Conservation (phyloP, 2,329 filamentous ascomycete species). For the Xylariaceae sp. region DNA sequence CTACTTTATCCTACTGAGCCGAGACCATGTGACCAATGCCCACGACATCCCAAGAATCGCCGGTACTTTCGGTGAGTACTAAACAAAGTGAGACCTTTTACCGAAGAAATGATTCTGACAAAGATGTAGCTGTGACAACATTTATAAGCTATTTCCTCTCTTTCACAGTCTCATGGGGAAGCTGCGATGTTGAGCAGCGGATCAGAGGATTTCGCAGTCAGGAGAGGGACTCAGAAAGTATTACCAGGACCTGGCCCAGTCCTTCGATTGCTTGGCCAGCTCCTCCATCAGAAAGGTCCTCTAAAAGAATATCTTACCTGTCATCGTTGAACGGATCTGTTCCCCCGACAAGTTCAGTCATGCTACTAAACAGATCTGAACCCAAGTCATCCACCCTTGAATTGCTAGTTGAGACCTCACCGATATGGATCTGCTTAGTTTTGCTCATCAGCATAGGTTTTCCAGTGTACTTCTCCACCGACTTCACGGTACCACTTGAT, state of each 20-base stretch:
- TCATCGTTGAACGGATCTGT: constrained; percentile 17
- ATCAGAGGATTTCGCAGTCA: constrained; percentile 16
- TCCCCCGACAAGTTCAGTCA: constrained; percentile 8
- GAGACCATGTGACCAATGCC: constrained; percentile 24
- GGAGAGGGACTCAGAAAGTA: constrained; percentile 22
- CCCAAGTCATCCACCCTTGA: constrained; percentile 12
- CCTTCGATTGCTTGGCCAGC: constrained; percentile 24
- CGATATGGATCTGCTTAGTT: constrained; percentile 27
- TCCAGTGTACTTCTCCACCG: constrained; percentile 23
- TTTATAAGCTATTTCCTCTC: constrained; percentile 23
- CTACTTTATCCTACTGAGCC: constrained; percentile 30
- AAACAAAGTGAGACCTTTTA: neutral
- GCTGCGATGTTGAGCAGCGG: constrained; percentile 23
- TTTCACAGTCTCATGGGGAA: constrained; percentile 21
- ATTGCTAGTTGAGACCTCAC: constrained; percentile 22
- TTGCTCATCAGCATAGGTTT: constrained; percentile 25
- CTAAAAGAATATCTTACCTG: constrained; percentile 15
- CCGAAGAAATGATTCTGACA: neutral
- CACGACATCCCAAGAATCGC: constrained; percentile 24
- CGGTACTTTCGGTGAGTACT: constrained; percentile 26
- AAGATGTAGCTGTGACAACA: constrained; percentile 24
- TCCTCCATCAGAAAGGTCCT: constrained; percentile 9
- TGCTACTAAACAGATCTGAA: too few relatives aligned
- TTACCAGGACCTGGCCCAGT: constrained; percentile 23
- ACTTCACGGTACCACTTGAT: constrained; percentile 27